Evolutionary conservation across 2,329 filamentous ascomycete genomes (phyloP).

Genomic region (Botryotinia globosa): DNA sequence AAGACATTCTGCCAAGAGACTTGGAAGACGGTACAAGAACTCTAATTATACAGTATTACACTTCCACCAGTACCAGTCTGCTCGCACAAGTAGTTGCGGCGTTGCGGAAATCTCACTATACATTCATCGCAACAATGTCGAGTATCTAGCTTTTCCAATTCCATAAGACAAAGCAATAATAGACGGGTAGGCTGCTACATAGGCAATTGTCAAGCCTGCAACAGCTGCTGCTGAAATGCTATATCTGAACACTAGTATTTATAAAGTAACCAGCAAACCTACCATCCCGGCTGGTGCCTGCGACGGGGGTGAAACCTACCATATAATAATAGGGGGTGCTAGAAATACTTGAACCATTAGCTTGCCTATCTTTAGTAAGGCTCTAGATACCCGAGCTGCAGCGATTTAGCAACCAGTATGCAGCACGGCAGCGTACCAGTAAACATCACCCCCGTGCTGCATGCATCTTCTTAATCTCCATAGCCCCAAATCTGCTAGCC

Average conservation of each 20-base stretch:
- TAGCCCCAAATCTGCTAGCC: too few relatives aligned
- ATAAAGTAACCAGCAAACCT: accelerated
- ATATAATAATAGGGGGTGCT: not conserved
- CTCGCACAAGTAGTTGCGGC: not conserved
- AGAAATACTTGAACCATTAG: not conserved
- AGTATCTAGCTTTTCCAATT: not conserved
- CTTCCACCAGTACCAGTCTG: not conserved
- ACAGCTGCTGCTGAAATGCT: not conserved
- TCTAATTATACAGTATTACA: not conserved
- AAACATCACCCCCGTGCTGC: too few relatives aligned
- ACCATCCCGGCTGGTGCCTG: not conserved
- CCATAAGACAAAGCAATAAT: not conserved
- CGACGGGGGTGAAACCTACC: accelerated
- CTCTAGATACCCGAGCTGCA: too few relatives aligned
- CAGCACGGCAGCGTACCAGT: not conserved
- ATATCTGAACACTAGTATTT: not conserved
- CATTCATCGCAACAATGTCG: not conserved
- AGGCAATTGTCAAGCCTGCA: not conserved
- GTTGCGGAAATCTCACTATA: accelerated
- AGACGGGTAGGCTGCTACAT: not conserved
- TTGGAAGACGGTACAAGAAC: not conserved
- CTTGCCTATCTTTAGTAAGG: accelerated
- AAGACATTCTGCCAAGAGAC: not conserved
- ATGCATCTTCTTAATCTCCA: not conserved
- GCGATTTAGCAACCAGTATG: not conserved